Base-by-base conservation (phyloP, 108 stramenopile species). In the Aurantiochytrium sp. region DNA sequence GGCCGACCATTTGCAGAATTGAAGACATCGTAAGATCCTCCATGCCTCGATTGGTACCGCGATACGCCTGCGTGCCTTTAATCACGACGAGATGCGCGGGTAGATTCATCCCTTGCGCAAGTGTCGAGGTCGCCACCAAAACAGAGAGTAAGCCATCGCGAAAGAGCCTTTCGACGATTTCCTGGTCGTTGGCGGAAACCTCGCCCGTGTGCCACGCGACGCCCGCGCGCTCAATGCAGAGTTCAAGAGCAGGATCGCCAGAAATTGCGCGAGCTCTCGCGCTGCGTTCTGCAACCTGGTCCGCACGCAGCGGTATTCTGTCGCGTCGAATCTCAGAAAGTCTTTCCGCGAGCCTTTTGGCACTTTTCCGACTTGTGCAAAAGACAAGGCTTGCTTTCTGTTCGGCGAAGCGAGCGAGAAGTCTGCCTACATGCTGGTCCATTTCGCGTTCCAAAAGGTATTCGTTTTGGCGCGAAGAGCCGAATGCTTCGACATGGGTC, bases 61-160 rank as follows among this genome's bases (percentile, higher is more conserved):
- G 93, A 92, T 96, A 99, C 16, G 95, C 94, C 87, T 92, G 94
- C 35, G 99, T 97, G 28, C 97, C 97, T 91, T 97, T 96, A 58
- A 97, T 94, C 29, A 98, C 88, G 5, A 98, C 99, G n/a, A 99
- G 89, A 90, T 96, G 96, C 57, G 97, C 97, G 3, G 97, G 99
- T 47, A 98, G 92, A 89, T 99, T 99, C 8, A 99, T 96, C 16
- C 99, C 99, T 91, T 97, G 95, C 8, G 98, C 97, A 6, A 99
- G 93, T 1, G 99, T 99, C 0, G 97, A 96, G 5, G 99, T 99
- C 16, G 98, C 96, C 59, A 96, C 96, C 5, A 99, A 95, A 21
- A 98, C 94, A 49, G 89, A 88, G 14, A 93, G 29, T 23, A 57
- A 55, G 72, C 96, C 96, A 45, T 90, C 92, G 5, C 87, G 87